A percentile compares a stretch with the other conserved stretches of the same genome.
Evolutionary conservation across 108 stramenopile genomes (phyloP).

Genomic region (Skeletonema grethae): DNA sequence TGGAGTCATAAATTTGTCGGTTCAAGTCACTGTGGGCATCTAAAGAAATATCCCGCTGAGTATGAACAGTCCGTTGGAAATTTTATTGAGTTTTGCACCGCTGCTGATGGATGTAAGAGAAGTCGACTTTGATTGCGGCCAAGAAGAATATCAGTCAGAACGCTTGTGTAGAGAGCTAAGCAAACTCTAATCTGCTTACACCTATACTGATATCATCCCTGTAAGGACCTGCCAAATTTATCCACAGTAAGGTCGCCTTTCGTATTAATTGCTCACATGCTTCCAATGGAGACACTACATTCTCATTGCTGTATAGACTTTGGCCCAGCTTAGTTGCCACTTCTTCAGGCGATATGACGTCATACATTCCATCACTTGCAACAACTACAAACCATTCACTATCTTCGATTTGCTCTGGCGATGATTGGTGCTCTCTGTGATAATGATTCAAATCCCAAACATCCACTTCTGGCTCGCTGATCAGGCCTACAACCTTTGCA

Average conservation of each 20-base stretch:
- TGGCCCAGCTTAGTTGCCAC: slow-evolving; percentile 31
- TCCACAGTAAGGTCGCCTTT: slow-evolving; percentile 36
- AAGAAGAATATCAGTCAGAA: neutral
- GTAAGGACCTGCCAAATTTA: slow-evolving; percentile 15
- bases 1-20: slow-evolving; percentile 47
- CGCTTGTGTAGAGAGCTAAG: neutral
- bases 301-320: slow-evolving; percentile 24
- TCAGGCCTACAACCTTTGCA: slow-evolving; percentile 64
- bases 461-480: slow-evolving; percentile 66
- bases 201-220: slow-evolving; percentile 45
- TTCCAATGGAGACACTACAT: slow-evolving; percentile 6
- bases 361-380: slow-evolving; percentile 80
- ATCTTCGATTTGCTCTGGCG: slow-evolving; percentile 7
- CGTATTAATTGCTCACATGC: slow-evolving; percentile 45
- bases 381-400: slow-evolving; percentile 57
- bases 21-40: slow-evolving; percentile 71
- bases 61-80: slow-evolving; percentile 33
- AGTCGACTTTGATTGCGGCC: neutral
- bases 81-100: slow-evolving; percentile 31
- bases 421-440: slow-evolving; percentile 11
- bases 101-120: neutral
- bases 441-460: slow-evolving; percentile 54
- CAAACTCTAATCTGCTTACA: slow-evolving; percentile 35
- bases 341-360: slow-evolving; percentile 30
- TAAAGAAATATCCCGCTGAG: slow-evolving; percentile 54